Base-by-base conservation (phyloP, 345 rosid genomes). In the Camelina neglecta region DNA sequence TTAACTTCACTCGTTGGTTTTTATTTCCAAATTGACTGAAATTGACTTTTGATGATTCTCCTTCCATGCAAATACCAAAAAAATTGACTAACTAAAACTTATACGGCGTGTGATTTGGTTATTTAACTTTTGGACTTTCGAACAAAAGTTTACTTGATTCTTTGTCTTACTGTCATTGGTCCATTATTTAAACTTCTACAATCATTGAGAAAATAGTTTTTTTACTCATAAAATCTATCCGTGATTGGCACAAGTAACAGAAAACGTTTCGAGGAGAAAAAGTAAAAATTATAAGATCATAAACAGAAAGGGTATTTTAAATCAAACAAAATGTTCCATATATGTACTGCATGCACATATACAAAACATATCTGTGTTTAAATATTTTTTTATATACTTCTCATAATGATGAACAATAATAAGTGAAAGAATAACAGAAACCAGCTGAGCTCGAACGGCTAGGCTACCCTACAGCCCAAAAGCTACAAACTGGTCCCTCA, bases 401-500 rank as follows among this genome's bases (percentile, higher is more conserved):
- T 72, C 65, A 59, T 60, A 50, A 78, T 15, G 59, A 66, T 50
- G 58, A 78, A 73, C 68, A 72, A 73, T 57, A 67, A 48, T 18
- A 73, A 76, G 83, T 80, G 81, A 79, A 78, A 82, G 72, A 85
- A 84, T 73, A 79, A 84, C 78, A 78, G 82, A 80, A 79, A 81
- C 86, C 89, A 84, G 89, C 93, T 88, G 93, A 90, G 97, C 94
- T 87, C 75, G 75, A 73, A 79, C 71, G 67, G 67, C 81, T 71
- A 77, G 68, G 65, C 81, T 78, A 79, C 65, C 53, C 86, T 82
- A 83, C 70, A 67, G 53, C 80, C 80, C 80, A 86, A 79, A 78
- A 90, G 90, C 91, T 90, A 80, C 96, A 71, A 86, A 69, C 88
- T 82, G 82, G 80, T 74, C 81, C 73, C 79, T 76, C 79, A 80